These are phyloP conservation scores for Pseudocercospora eumusae DNA, from an alignment of 2,329 filamentous ascomycete genomes.

Conservation along the genomic window DNA sequence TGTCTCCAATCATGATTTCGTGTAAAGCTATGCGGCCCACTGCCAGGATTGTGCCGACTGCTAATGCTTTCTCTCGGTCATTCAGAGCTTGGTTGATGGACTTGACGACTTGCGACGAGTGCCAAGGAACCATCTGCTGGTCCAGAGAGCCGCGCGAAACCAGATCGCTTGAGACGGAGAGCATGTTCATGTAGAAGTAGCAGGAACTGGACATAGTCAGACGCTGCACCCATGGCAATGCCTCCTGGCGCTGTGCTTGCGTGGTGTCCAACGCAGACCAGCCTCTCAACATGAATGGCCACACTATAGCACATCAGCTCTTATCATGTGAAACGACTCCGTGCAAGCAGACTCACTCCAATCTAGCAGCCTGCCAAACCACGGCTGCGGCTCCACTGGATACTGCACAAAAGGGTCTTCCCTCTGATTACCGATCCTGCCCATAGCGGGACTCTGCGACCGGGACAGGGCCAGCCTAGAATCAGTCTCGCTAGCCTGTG, in stretches of 20 bases:
- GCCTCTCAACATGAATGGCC: conserved; percentile 18
- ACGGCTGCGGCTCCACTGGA: conserved; percentile 19
- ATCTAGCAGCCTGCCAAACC: conserved; percentile 15
- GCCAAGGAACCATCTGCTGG: conserved; percentile 16
- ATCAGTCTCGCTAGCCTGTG: neutral
- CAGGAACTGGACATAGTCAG: conserved; percentile 16
- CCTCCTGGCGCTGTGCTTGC: conserved; percentile 9
- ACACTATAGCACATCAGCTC: conserved; percentile 13
- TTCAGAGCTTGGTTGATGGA: conserved; percentile 21
- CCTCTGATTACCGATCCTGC: neutral
- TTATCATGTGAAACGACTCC: neutral
- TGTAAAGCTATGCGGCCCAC: conserved; percentile 22
- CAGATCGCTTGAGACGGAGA: conserved; percentile 19
- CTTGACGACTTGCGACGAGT: conserved; percentile 11
- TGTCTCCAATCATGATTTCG: conserved; percentile 22
- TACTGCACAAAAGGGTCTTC: conserved; percentile 16
- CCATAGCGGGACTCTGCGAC: neutral
- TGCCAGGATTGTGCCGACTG: conserved; percentile 19
- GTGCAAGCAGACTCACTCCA: conserved; percentile 6
- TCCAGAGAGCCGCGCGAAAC: conserved; percentile 13
- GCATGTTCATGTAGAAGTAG: conserved; percentile 27
- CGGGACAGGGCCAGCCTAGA: neutral
- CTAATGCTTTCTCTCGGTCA: conserved; percentile 9
- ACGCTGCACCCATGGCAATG: conserved; percentile 21
- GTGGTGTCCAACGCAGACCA: conserved; percentile 12